Conservation (phyloP, 257 asterid genomes). For the Salvia hispanica region DNA sequence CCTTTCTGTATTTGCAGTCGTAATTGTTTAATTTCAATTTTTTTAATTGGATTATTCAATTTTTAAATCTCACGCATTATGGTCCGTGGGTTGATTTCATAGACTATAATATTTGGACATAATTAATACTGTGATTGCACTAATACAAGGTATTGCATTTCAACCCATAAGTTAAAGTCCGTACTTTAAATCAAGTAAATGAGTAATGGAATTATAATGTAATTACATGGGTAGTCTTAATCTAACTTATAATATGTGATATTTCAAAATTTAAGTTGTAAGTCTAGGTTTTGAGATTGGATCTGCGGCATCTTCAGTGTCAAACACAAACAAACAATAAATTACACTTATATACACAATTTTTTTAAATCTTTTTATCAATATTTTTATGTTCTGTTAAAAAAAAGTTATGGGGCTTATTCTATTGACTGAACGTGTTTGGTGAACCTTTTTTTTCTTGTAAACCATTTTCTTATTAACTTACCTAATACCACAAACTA, state of each 20-base stretch:
- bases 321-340: neutral
- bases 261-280: neutral
- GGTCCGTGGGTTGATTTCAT: no score
- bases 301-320: neutral
- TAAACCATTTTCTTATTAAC: neutral
- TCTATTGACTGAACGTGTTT: neutral
- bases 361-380: neutral
- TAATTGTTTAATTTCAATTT: no score
- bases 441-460: neutral
- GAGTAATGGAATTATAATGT: neutral
- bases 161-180: no score
- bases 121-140: no score
- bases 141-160: no score
- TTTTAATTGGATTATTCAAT: no score
- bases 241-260: neutral
- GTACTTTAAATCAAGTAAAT: neutral
- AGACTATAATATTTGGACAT: no score
- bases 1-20: no score
- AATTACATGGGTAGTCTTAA: neutral
- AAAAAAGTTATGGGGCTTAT: neutral
- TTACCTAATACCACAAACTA: neutral
- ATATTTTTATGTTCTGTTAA: neutral
- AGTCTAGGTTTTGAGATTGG: constrained; percentile 5
- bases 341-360: neutral
- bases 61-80: no score